phyloP scores from a whole-genome alignment of 495 filamentous ascomycete species.

The Talaromyces stipitatus region DNA sequence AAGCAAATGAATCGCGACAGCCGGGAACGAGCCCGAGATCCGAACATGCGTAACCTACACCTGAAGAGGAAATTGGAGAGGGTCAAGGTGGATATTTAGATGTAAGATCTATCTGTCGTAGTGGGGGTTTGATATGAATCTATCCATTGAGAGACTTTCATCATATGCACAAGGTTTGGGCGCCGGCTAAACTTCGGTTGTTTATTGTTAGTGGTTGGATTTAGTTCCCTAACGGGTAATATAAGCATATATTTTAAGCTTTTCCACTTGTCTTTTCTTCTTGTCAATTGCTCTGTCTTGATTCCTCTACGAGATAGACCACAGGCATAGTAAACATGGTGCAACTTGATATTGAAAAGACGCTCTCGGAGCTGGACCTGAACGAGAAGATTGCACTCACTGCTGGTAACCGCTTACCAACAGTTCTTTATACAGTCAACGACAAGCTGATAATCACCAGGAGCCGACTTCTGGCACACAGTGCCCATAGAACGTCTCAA shows the following conservation, averaged over 20 bases:
- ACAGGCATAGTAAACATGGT: slow-evolving; percentile 32
- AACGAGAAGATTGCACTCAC: slow-evolving; percentile 57
- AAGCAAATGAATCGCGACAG: too few relatives aligned
- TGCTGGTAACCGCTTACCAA: slow-evolving; percentile 35
- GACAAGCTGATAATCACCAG: slow-evolving; percentile 18
- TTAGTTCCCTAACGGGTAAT: background rate
- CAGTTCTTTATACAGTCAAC: background rate
- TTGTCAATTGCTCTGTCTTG: background rate
- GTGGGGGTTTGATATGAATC: background rate
- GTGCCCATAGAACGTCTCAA: slow-evolving; percentile 57
- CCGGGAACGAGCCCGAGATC: too few relatives aligned
- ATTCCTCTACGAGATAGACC: background rate
- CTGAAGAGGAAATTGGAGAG: too few relatives aligned
- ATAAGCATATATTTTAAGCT: background rate
- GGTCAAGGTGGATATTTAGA: too few relatives aligned
- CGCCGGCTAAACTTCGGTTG: slow-evolving; percentile 5
- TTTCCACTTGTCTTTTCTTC: background rate
- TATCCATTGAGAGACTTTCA: background rate
- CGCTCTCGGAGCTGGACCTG: slow-evolving; percentile 52
- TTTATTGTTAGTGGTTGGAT: background rate
- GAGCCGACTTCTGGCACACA: slow-evolving; percentile 75
- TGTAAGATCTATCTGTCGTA: too few relatives aligned
- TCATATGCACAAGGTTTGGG: background rate
- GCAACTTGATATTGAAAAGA: slow-evolving; percentile 53
- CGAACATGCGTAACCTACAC: too few relatives aligned